Percentiles rank a stretch among this genome's conserved stretches.
Conservation (phyloP, 768 basidiomycete genomes). For the Rhizopogon salebrosus region DNA sequence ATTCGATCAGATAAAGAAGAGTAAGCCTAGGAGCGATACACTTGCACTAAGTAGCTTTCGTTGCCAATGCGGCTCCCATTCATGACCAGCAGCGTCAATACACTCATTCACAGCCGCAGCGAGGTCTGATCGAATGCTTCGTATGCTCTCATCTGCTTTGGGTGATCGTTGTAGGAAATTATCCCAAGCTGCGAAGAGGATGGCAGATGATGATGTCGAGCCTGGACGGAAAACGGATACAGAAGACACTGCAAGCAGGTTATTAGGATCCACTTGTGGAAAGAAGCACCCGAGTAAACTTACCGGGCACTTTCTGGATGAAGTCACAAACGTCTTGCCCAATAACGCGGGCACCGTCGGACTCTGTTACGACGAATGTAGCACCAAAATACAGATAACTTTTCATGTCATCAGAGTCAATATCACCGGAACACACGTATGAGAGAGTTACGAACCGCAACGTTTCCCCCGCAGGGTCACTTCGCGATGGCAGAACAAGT, state of each 20-base stretch:
- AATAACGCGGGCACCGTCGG: constrained; percentile 85
- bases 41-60: constrained; percentile 76
- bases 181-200: constrained; percentile 89
- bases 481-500: constrained; percentile 90
- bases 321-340: constrained; percentile 79
- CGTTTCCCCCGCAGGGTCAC: constrained; percentile 32
- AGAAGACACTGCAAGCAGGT: constrained; percentile 54
- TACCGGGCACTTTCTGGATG: constrained; percentile 91
- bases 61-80: constrained; percentile 91
- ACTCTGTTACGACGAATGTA: constrained; percentile 76
- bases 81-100: constrained; percentile 88
- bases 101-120: constrained; percentile 86
- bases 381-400: constrained; percentile 81
- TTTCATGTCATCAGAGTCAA: constrained; percentile 2
- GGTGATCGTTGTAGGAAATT: constrained; percentile 80
- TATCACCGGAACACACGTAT: neutral
- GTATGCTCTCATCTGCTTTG: constrained; percentile 90
- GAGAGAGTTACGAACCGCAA: constrained; percentile 54
- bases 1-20: neutral
- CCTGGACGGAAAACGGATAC: constrained; percentile 88
- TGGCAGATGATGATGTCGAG: constrained; percentile 86
- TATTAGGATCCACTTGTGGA: neutral
- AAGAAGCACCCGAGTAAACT: constrained; percentile 12
- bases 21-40: constrained; percentile 1
- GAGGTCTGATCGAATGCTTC: constrained; percentile 82